A percentile compares a stretch with the other conserved stretches of the same genome.
Evolutionary conservation across 805 yeast species (phyloP).

Genomic region (Suhomyces sp.): DNA sequence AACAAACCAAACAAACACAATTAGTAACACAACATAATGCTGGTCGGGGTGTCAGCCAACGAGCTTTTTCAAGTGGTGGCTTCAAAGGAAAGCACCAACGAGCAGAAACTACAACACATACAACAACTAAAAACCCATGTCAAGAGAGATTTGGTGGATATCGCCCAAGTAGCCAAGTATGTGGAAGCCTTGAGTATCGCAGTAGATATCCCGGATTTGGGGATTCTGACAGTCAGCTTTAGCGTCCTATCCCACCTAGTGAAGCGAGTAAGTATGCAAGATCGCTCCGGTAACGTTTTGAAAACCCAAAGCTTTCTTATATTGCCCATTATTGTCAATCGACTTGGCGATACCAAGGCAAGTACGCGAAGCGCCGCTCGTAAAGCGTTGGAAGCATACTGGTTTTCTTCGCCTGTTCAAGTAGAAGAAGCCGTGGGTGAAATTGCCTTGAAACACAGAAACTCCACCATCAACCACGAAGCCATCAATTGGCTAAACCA

Average conservation of each 20-base stretch:
- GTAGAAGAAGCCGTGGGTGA: conserved; percentile 47
- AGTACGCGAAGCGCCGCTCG: conserved; percentile 43
- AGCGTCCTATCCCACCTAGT: conserved; percentile 54
- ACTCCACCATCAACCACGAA: conserved; percentile 39
- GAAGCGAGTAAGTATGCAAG: conserved; percentile 58
- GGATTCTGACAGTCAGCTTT: conserved; percentile 43
- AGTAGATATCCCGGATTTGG: conserved; percentile 34
- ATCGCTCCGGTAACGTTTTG: conserved; percentile 37
- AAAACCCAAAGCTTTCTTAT: conserved; percentile 41
- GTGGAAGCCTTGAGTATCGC: conserved; percentile 49
- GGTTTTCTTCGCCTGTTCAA: conserved; percentile 49
- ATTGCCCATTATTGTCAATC: conserved; percentile 50
- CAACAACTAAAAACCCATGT: conserved; percentile 49
- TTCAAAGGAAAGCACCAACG: conserved; percentile 11
- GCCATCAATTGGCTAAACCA: conserved; percentile 44
- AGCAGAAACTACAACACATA: conserved; percentile 18
- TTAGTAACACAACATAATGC: neutral
- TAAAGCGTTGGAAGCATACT: conserved; percentile 51
- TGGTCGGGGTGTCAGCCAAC: neutral
- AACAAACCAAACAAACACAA: neutral
- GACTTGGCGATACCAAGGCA: conserved; percentile 41
- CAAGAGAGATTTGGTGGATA: conserved; percentile 52
- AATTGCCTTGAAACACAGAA: conserved; percentile 40
- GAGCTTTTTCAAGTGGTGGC: conserved; percentile 17
- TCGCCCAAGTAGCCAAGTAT: conserved; percentile 48